Percentiles rank a stretch among this genome's conserved stretches.
Conservation (phyloP, 2,329 filamentous ascomycete species). For the Hortaea werneckii region DNA sequence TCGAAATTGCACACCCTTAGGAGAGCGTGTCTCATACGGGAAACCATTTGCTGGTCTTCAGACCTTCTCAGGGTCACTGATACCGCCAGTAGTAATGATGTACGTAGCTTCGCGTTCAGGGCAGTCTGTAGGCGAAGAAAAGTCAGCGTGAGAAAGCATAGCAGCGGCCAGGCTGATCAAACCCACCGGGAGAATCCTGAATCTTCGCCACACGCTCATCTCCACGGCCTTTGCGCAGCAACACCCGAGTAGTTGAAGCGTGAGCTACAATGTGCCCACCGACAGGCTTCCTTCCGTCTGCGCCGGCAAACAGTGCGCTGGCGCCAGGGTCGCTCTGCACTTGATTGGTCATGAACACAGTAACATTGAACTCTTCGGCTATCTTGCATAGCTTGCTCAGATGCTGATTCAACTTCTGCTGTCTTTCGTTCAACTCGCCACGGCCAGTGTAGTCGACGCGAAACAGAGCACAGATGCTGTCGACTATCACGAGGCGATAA, state of each 20-base stretch:
- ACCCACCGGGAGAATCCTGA: constrained; percentile 52
- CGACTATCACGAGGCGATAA: constrained; percentile 57
- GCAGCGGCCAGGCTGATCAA: constrained; percentile 4
- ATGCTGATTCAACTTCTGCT: constrained; percentile 58
- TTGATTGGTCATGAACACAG: constrained; percentile 59
- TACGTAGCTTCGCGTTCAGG: constrained; percentile 61
- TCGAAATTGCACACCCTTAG: too few species aligned
- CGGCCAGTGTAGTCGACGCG: constrained; percentile 57
- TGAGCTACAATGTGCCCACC: constrained; percentile 62
- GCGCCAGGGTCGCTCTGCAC: constrained; percentile 62
- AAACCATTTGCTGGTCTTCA: constrained; percentile 25
- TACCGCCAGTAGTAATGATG: constrained; percentile 59
- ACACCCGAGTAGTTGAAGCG: constrained; percentile 55
- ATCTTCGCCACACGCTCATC: constrained; percentile 63
- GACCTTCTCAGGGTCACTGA: constrained; percentile 56
- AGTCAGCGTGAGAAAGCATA: not conserved
- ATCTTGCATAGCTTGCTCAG: constrained; percentile 54
- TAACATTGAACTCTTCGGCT: constrained; percentile 60
- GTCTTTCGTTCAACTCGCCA: constrained; percentile 57
- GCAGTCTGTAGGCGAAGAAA: constrained; percentile 43
- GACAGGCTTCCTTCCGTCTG: constrained; percentile 57
- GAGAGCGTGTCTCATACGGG: too few species aligned
- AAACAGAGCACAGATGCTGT: constrained; percentile 62
- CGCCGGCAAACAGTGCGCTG: constrained; percentile 55
- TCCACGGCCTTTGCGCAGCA: constrained; percentile 58